Evolutionary conservation across 2,329 filamentous ascomycete species (phyloP).

Genomic region (Fusarium sarcochroum): DNA sequence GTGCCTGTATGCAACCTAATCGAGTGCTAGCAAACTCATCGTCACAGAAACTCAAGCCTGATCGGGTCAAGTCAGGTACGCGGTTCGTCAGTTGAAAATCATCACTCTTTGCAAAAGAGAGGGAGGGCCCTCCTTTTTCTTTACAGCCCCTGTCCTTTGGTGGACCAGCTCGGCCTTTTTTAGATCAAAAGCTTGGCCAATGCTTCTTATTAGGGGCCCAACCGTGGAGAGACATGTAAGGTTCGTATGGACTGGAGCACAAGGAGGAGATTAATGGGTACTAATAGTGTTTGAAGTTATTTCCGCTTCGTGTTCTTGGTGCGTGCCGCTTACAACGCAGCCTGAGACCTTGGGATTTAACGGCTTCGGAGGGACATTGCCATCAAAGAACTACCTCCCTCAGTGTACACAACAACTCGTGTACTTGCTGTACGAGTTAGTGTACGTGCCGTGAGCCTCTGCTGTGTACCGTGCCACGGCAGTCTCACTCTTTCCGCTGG

Average conservation of each 20-base stretch:
- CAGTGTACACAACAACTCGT: constrained; percentile 5
- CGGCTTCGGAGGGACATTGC: neutral
- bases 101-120: constrained; percentile 24
- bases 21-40: constrained; percentile 23
- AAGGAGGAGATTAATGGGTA: constrained; percentile 12
- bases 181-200: constrained; percentile 45
- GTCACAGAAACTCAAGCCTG: constrained; percentile 35
- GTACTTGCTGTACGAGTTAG: constrained; percentile 20
- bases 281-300: constrained; percentile 12
- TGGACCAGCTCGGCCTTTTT: constrained; percentile 36
- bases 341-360: neutral
- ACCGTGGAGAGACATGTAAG: constrained; percentile 25
- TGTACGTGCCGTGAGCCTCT: constrained; percentile 1
- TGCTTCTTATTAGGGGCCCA: constrained; percentile 37
- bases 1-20: constrained; percentile 24
- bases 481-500: constrained; percentile 24
- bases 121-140: constrained; percentile 17
- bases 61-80: constrained; percentile 44
- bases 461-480: constrained; percentile 27
- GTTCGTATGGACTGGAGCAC: constrained; percentile 14
- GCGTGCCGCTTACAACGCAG: neutral
- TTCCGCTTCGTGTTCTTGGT: constrained; percentile 15
- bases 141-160: constrained; percentile 17
- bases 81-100: constrained; percentile 37
- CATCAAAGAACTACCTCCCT: neutral